Base-by-base conservation (phyloP, 1,284 basidiomycete species). In the Caloboletus firmus region DNA sequence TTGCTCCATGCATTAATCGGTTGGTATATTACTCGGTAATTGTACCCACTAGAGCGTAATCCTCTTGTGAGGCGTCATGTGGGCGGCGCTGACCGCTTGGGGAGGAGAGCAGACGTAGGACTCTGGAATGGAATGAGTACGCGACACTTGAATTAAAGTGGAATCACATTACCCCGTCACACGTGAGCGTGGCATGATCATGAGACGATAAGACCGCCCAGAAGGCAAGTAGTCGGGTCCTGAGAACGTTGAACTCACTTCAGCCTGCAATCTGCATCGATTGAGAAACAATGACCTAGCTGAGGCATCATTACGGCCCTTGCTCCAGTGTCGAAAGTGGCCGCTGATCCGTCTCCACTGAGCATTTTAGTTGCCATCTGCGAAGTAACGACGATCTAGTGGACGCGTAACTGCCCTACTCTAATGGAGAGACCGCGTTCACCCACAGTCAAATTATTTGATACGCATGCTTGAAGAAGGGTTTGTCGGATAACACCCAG, bases 301-400 rank as follows among this genome's bases (percentile, higher is more conserved):
- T 81, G 79, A 42, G 87, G 86, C 43, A 81, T 72, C 77, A 89
- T 79, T 45, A 87, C 68, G 17, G 80, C 84, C 59, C 72, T 80
- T 28, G 78, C 76, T 26, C 83, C 85, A 41, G 80, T 79, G 55
- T 87, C 82, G 58, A 85, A 88, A 45, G 72, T 86, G 48, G 82
- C 84, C 28, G 77, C 61, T 20, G 80, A 74, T 43, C 87, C 88
- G 62, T 88, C 83, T 7, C 74, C 69, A 51, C 80, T 79, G 45
- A 87, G 67, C 59, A 88, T 71, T 63, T 85, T 89, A 0, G 83
- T 88, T 10, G 83, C 77, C 55, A 89, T 74, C 65, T 90, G 87
- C 35, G 82, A 83, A 4, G 86, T 89, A 34, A 79, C 74, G 43
- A 88, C 73, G 44, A 87, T 74, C 87, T 89, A 50, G 36, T 32